Conservation (phyloP, 176 grass and related monocot genomes). For the Elymus sibiricus region DNA sequence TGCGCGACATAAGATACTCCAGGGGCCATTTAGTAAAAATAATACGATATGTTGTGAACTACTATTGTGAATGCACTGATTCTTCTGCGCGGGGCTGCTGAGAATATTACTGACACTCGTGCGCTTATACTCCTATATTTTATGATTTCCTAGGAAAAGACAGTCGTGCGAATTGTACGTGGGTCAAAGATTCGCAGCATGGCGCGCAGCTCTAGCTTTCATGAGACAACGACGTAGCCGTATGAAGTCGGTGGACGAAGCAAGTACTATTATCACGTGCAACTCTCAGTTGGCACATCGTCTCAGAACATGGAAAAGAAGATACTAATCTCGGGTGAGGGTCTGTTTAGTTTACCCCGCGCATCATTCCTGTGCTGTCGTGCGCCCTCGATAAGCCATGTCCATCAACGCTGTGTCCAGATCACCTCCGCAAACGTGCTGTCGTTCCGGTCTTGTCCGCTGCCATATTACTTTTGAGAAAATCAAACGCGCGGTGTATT, state of each 20-base stretch:
- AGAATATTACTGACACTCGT: not conserved
- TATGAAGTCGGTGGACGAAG: slow-evolving; percentile 29
- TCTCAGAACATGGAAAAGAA: not conserved
- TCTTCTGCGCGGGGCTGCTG: not conserved
- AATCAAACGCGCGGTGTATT: too few relatives aligned
- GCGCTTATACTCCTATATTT: not conserved
- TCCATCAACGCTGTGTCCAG: too few relatives aligned
- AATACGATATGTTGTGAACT: not conserved
- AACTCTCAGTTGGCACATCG: not conserved
- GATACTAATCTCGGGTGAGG: too few relatives aligned
- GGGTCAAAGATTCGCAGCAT: slow-evolving; percentile 45
- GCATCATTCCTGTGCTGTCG: too few relatives aligned
- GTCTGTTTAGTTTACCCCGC: too few relatives aligned
- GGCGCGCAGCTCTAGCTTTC: slow-evolving; percentile 26
- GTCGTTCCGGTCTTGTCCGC: too few relatives aligned
- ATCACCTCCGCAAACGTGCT: too few relatives aligned
- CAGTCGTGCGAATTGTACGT: slow-evolving; percentile 21
- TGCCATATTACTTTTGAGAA: too few relatives aligned
- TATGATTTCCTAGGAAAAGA: not conserved
- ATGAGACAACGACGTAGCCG: slow-evolving; percentile 20
- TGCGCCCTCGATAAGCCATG: too few relatives aligned
- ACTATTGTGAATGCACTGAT: not conserved
- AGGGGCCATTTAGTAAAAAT: too few relatives aligned
- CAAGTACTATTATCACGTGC: slow-evolving; percentile 11
- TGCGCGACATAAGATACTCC: too few relatives aligned